Conservation (phyloP, 345 rosid species). For the Euphorbia tirucalli region DNA sequence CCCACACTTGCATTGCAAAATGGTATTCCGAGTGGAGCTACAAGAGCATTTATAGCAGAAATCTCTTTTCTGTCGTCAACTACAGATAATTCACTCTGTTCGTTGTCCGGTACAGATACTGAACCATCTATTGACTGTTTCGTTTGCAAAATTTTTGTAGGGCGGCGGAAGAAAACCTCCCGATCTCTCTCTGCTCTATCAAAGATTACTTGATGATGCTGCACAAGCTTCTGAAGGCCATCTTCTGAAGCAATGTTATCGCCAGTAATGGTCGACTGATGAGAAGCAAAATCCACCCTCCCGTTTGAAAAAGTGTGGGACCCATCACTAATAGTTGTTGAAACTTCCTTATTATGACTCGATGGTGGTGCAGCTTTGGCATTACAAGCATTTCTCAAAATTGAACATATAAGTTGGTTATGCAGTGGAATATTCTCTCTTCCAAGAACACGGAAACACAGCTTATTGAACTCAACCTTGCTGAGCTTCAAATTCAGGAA, state of each 20-base stretch:
- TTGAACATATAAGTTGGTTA: conserved; percentile 41
- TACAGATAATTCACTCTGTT: conserved; percentile 17
- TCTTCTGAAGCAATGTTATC: conserved; percentile 16
- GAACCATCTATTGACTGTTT: conserved; percentile 19
- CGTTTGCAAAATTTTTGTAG: not conserved
- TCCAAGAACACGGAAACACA: conserved; percentile 36
- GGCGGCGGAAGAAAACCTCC: conserved; percentile 13
- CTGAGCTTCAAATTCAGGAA: conserved; percentile 36
- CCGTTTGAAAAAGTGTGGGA: conserved; percentile 27
- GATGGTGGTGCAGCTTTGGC: conserved; percentile 33
- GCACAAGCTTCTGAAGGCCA: conserved; percentile 20
- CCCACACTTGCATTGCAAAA: conserved; percentile 31
- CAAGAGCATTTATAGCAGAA: conserved; percentile 25
- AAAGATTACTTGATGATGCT: conserved; percentile 37
- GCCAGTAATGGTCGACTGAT: conserved; percentile 13
- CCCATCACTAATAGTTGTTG: conserved; percentile 12
- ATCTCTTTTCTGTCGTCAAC: conserved; percentile 21
- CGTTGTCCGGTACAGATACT: conserved; percentile 23
- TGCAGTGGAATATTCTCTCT: conserved; percentile 39
- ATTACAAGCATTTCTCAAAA: conserved; percentile 43
- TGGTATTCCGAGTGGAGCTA: conserved; percentile 45
- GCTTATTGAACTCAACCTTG: conserved; percentile 36
- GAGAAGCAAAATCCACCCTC: conserved; percentile 25
- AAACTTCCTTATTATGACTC: conserved; percentile 16
- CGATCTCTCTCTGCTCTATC: conserved; percentile 18